Evolutionary conservation across 1,139 yeast genomes (phyloP).

Genomic region (Magnusiomyces sp.): DNA sequence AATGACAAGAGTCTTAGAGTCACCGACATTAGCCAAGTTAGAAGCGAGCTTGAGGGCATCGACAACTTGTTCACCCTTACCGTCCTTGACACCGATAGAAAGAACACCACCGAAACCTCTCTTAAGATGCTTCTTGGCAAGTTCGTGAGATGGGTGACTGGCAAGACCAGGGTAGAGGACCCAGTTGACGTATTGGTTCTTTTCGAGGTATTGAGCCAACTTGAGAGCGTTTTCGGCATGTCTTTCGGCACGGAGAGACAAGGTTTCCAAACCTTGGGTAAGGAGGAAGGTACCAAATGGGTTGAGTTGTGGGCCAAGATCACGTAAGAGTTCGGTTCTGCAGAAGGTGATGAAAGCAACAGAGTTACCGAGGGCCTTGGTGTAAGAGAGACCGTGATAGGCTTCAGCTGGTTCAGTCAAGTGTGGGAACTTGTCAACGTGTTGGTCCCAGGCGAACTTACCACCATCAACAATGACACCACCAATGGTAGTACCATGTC

Average conservation of each 20-base stretch:
- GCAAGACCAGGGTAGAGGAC: constrained; percentile 89
- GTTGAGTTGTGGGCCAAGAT: constrained; percentile 79
- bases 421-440: constrained; percentile 82
- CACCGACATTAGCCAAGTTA: constrained; percentile 95
- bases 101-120: constrained; percentile 81
- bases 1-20: constrained; percentile 86
- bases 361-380: constrained; percentile 65
- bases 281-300: constrained; percentile 85
- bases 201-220: constrained; percentile 70
- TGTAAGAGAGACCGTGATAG: constrained; percentile 79
- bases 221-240: constrained; percentile 78
- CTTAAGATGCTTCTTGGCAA: constrained; percentile 70
- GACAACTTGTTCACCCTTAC: constrained; percentile 73
- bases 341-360: constrained; percentile 72
- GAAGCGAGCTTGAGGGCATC: constrained; percentile 77
- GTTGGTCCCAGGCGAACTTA: constrained; percentile 81
- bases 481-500: constrained; percentile 92
- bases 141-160: constrained; percentile 72
- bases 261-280: constrained; percentile 87
- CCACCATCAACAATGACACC: constrained; percentile 89
- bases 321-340: constrained; percentile 83
- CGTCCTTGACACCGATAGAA: constrained; percentile 73
- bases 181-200: constrained; percentile 66
- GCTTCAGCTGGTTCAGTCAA: constrained; percentile 86
- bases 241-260: constrained; percentile 88